phyloP scores from a whole-genome alignment of 2,329 filamentous ascomycete genomes.

The Diaporthe helianthi region DNA sequence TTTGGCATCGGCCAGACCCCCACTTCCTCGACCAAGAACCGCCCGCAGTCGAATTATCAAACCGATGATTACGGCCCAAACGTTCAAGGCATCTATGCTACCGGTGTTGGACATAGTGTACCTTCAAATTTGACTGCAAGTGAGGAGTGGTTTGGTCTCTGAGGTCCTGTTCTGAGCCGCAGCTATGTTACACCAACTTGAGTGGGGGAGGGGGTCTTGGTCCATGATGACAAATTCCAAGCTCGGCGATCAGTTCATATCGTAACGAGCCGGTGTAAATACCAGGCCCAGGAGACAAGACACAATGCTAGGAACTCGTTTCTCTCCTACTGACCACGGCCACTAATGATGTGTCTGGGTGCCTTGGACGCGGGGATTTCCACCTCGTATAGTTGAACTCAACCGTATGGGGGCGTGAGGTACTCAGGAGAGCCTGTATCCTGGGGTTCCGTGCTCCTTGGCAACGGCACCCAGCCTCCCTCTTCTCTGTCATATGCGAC shows the following conservation, averaged over 20 bases:
- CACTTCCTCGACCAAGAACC: constrained; percentile 41
- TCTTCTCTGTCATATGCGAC: constrained; percentile 24
- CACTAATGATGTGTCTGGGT: background rate
- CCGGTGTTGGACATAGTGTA: constrained; percentile 39
- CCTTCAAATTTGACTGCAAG: constrained; percentile 40
- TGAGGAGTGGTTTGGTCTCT: constrained; percentile 45
- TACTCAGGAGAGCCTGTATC: background rate
- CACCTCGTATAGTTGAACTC: background rate
- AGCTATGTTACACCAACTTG: background rate
- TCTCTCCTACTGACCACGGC: background rate
- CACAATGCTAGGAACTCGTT: background rate
- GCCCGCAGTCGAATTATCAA: constrained; percentile 47
- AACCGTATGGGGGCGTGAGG: constrained; percentile 2
- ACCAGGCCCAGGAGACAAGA: background rate
- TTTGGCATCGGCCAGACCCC: constrained; percentile 46
- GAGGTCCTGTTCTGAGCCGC: background rate
- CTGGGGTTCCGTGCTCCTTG: background rate
- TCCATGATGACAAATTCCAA: background rate
- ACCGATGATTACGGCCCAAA: constrained; percentile 48
- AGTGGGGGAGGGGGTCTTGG: no score
- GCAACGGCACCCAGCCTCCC: constrained; percentile 12
- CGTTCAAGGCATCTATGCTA: constrained; percentile 45
- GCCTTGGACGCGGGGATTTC: background rate
- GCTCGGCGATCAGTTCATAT: background rate
- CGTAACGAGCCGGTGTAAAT: background rate